Base-by-base conservation (phyloP, 2,329 filamentous ascomycete genomes). In the Sclerotinia nivalis region DNA sequence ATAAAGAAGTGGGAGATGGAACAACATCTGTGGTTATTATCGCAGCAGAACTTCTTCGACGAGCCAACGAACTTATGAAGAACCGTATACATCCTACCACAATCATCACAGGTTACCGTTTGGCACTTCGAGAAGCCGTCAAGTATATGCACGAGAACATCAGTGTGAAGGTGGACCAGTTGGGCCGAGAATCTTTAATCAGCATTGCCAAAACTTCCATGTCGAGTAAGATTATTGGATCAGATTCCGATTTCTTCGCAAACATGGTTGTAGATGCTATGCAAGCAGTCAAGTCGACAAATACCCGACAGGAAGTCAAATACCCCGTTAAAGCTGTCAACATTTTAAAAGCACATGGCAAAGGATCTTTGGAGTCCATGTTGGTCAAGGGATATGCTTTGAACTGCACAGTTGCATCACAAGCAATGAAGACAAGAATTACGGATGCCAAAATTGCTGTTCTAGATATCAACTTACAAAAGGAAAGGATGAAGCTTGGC, bases 31-130 rank as follows among this genome's bases (percentile, higher is more conserved):
- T 99, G 66, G 96, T 99, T 71, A 88, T 99, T 76, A 97, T 99
- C 81, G 96, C 96, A 66, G 93, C 96, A 72, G 96, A 99, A 85
- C 90, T 99, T 75, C 85, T 99, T 78, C 89, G 92, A 80, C 88
- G 96, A 82, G 96, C 90, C 73, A 99, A 99, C 85, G 96, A 99
- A 84, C 88, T 99, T 75, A 96, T 98, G 92, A 97, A 96, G 87
- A 99, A 98, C 88, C 92, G 94, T 81, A 99, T 99, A 88, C 96
- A 99, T 84, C 96, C 96, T 69, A 99, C 96, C 37, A 99, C 96
- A 72, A 98, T 99, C 83, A 99, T 99, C 80, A 98, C 93, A 72
- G 96, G 96, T 78, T 99, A 99, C 87, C 89, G 96, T 78, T 88
- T 99, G 78, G 96, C 96, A 72, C 87, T 99, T 75, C 88, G 96